A percentile compares a stretch with the other conserved stretches of the same genome.
These are phyloP conservation scores for Hyaloperonospora brassicae DNA, from an alignment of 352 stramenopile genomes.

Conservation along the genomic window DNA sequence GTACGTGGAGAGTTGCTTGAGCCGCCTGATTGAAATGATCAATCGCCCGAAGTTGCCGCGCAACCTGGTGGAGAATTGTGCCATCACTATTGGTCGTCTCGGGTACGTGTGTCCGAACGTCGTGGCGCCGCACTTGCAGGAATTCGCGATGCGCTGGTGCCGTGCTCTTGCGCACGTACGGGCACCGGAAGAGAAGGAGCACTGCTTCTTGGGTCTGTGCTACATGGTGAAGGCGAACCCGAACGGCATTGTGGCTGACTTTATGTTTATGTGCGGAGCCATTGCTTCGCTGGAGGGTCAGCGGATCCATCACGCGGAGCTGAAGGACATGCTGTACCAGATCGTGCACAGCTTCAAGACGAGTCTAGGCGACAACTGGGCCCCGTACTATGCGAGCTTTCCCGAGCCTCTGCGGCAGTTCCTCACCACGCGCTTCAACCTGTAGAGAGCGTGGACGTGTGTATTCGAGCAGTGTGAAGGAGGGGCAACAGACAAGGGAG, in stretches of 20 bases:
- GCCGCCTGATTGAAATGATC: constrained; percentile 77
- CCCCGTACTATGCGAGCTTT: constrained; percentile 80
- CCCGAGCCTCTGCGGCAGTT: constrained; percentile 74
- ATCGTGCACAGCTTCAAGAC: constrained; percentile 86
- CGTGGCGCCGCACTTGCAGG: constrained; percentile 70
- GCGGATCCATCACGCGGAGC: constrained; percentile 62
- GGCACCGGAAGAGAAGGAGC: constrained; percentile 82
- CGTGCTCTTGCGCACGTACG: constrained; percentile 76
- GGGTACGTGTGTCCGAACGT: constrained; percentile 80
- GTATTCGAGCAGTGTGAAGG: constrained; percentile 11
- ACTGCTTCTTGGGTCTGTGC: constrained; percentile 85
- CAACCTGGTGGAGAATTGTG: constrained; percentile 85
- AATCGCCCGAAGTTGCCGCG: constrained; percentile 80
- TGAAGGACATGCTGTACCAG: constrained; percentile 83
- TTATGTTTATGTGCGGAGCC: constrained; percentile 87
- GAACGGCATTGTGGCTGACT: constrained; percentile 79
- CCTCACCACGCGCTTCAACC: constrained; percentile 71
- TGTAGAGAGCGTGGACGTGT: constrained; percentile 35
- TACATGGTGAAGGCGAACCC: constrained; percentile 89
- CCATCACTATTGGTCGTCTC: constrained; percentile 85
- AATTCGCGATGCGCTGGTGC: constrained; percentile 87
- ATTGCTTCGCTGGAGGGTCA: constrained; percentile 82
- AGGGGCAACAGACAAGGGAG: constrained; percentile 8
- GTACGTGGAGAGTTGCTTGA: constrained; percentile 66
- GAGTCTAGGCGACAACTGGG: constrained; percentile 81